Evolutionary conservation across 768 basidiomycete species (phyloP).

Genomic region (Astraeus odoratus): DNA sequence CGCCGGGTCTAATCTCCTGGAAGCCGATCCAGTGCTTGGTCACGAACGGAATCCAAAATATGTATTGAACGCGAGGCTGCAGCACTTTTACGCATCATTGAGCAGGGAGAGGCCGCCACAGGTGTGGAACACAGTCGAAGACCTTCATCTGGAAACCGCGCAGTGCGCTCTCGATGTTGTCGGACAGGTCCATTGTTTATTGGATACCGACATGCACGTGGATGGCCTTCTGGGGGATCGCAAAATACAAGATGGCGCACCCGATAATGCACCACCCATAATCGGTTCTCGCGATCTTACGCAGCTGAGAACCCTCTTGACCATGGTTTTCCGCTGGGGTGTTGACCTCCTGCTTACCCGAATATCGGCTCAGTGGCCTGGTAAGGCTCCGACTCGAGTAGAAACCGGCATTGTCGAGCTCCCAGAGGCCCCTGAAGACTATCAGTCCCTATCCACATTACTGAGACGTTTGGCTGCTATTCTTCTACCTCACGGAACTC

Average conservation of each 20-base stretch:
- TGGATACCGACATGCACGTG: conserved; percentile 19
- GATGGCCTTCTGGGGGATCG: neutral
- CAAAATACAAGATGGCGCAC: neutral
- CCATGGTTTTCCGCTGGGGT: conserved; percentile 70
- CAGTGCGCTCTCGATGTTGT: conserved; percentile 47
- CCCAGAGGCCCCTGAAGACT: conserved; percentile 36
- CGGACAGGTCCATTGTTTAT: conserved; percentile 38
- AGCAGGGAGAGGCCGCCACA: conserved; percentile 5
- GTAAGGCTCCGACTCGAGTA: conserved; percentile 13
- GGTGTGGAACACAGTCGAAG: conserved; percentile 26
- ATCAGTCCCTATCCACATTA: conserved; percentile 36
- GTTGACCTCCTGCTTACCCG: conserved; percentile 45
- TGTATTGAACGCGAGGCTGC: conserved; percentile 7
- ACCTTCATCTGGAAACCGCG: conserved; percentile 48
- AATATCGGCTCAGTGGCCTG: conserved; percentile 36
- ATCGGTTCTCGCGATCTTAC: conserved; percentile 67
- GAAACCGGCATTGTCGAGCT: conserved; percentile 39
- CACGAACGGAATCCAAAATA: conserved; percentile 6
- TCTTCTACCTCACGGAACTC: conserved; percentile 47
- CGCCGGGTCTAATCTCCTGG: conserved; percentile 13
- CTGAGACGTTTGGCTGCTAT: conserved; percentile 38
- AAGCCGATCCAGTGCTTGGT: neutral
- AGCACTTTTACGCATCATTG: conserved; percentile 13
- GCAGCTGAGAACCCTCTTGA: conserved; percentile 54
- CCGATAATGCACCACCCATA: conserved; percentile 12